Conservation (phyloP, 2,329 filamentous ascomycete species). For the Ceratocystis colombiana region DNA sequence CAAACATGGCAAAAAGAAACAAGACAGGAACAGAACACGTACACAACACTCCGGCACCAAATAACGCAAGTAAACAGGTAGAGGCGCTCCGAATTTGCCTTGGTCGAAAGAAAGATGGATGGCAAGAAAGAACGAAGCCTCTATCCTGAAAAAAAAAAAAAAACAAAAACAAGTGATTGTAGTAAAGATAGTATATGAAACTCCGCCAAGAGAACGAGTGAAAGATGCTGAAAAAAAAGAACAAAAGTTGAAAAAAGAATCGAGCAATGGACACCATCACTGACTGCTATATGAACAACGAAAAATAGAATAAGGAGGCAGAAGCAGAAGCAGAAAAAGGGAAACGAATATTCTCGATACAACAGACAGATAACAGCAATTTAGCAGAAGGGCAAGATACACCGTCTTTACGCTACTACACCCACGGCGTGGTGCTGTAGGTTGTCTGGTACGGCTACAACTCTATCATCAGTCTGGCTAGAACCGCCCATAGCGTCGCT, state of each 20-base stretch:
- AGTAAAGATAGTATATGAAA: constrained; percentile 9
- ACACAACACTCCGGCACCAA: no score
- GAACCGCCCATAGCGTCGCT: not conserved
- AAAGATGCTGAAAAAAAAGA: constrained; percentile 10
- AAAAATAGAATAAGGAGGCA: not conserved
- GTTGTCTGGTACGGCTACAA: not conserved
- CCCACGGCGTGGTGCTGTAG: not conserved
- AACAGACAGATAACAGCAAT: constrained; percentile 15
- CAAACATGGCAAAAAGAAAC: no score
- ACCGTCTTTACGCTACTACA: not conserved
- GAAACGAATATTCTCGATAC: constrained; percentile 20
- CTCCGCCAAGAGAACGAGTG: not conserved
- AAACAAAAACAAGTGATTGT: not conserved
- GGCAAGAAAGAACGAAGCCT: not conserved
- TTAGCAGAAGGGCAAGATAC: constrained; percentile 9
- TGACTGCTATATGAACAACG: not conserved
- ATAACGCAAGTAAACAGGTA: not conserved
- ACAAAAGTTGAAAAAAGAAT: constrained; percentile 4
- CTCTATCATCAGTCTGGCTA: not conserved
- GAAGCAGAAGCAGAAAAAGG: constrained; percentile 16
- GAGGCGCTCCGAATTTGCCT: not conserved
- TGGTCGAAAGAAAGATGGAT: not conserved
- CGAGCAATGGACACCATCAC: not conserved
- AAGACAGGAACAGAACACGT: no score
- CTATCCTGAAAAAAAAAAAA: not conserved